Evolutionary conservation across 345 rosid genomes (phyloP).

Genomic region (Cardamine chenopodiifolia): DNA sequence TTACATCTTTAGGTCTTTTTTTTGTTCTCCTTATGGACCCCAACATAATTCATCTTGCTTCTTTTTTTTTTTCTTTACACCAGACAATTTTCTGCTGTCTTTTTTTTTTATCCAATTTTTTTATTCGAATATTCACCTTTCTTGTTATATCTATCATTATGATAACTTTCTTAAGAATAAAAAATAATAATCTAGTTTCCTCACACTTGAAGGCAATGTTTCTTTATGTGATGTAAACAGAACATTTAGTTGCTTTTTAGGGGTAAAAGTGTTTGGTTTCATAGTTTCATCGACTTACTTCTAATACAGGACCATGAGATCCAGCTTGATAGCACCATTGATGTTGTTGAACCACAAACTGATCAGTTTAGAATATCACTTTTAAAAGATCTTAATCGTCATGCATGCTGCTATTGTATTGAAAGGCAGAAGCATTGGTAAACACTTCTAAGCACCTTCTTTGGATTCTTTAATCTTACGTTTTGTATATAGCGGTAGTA

Average conservation of each 20-base stretch:
- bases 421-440: conserved; percentile 76
- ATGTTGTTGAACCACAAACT: conserved; percentile 54
- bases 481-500: too few species aligned
- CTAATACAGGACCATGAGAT: conserved; percentile 69
- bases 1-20: conserved; percentile 19
- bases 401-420: conserved; percentile 91
- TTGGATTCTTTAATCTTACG: neutral
- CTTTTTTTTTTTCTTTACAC: neutral
- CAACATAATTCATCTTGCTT: neutral
- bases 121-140: too few species aligned
- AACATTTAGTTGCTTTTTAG: too few species aligned
- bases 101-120: neutral
- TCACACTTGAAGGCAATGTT: too few species aligned
- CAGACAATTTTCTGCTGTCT: neutral
- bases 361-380: conserved; percentile 64
- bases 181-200: too few species aligned
- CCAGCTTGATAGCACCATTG: conserved; percentile 39
- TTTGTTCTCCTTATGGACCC: neutral
- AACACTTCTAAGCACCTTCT: neutral
- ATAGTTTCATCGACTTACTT: too few species aligned
- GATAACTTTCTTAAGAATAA: too few species aligned
- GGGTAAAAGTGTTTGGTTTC: too few species aligned
- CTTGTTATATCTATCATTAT: too few species aligned
- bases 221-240: too few species aligned
- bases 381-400: conserved; percentile 74